Evolutionary conservation across 148 eudicot genomes (phyloP).

Genomic region (Nepenthes mirabilis): DNA sequence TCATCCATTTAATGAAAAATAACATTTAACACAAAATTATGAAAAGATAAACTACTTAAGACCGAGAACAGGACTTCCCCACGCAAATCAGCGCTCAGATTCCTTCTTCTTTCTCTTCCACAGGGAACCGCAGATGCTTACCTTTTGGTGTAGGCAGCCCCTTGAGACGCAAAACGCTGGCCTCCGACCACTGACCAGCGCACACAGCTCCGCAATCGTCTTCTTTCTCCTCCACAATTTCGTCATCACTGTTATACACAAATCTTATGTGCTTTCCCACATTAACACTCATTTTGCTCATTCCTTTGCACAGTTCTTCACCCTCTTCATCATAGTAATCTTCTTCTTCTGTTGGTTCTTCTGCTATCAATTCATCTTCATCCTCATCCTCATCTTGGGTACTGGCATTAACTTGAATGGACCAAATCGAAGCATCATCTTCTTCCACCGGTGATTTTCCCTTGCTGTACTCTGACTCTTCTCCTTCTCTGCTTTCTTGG

Average conservation of each 20-base stretch:
- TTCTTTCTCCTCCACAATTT: constrained; percentile 29
- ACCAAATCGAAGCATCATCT: constrained; percentile 67
- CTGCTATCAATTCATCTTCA: constrained; percentile 11
- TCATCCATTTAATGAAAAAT: too few species aligned
- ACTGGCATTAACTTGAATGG: constrained; percentile 73
- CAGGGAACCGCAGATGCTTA: constrained; percentile 53
- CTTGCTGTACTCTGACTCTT: constrained; percentile 6
- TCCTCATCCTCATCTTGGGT: constrained; percentile 29
- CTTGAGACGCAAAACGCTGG: constrained; percentile 21
- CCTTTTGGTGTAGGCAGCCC: constrained; percentile 57
- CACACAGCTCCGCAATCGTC: not conserved
- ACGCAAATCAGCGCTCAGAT: too few species aligned
- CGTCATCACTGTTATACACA: constrained; percentile 73
- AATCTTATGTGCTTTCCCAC: constrained; percentile 52
- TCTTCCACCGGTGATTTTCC: constrained; percentile 16
- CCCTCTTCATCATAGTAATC: constrained; percentile 8
- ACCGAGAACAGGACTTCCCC: too few species aligned
- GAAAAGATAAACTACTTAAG: too few species aligned
- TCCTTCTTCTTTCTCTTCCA: constrained; percentile 10
- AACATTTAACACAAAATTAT: too few species aligned
- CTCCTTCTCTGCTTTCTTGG: constrained; percentile 10
- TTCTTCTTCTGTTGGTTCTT: not conserved
- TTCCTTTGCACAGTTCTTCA: constrained; percentile 55
- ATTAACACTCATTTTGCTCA: constrained; percentile 34
- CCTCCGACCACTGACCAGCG: constrained; percentile 5